phyloP scores from a whole-genome alignment of 345 rosid genomes.

The Brassica carinata region DNA sequence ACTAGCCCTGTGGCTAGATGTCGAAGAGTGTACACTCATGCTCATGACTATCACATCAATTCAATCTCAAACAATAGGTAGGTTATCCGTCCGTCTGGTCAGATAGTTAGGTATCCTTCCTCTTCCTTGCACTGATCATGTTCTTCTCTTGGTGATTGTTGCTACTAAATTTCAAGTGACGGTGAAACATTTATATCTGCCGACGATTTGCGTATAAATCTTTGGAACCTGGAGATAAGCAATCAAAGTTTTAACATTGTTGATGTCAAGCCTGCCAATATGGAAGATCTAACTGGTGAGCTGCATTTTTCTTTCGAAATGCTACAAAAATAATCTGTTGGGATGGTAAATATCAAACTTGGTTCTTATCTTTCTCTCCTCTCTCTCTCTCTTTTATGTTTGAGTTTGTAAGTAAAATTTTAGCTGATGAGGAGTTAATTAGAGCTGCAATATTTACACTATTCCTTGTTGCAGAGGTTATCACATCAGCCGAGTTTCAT shows the following conservation, averaged over 20 bases:
- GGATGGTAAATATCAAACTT: background rate
- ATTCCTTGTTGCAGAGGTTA: slow-evolving; percentile 77
- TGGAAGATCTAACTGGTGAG: slow-evolving; percentile 77
- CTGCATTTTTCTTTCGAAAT: background rate
- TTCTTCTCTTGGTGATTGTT: slow-evolving; percentile 23
- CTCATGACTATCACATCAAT: slow-evolving; percentile 86
- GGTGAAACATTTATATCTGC: slow-evolving; percentile 77
- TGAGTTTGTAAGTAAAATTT: background rate
- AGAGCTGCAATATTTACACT: slow-evolving; percentile 15
- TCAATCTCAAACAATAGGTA: slow-evolving; percentile 88
- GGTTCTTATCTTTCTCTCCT: background rate
- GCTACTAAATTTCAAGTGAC: slow-evolving; percentile 46
- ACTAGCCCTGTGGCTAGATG: slow-evolving; percentile 85
- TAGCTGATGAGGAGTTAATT: slow-evolving; percentile 8
- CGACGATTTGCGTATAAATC: slow-evolving; percentile 70
- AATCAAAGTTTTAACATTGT: slow-evolving; percentile 69
- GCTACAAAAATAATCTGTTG: slow-evolving; percentile 3
- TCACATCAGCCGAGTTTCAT: slow-evolving; percentile 97
- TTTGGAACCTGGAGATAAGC: slow-evolving; percentile 76
- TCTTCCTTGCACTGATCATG: slow-evolving; percentile 29
- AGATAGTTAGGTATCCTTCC: slow-evolving; percentile 7
- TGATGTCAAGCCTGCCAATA: slow-evolving; percentile 70
- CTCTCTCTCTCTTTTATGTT: background rate
- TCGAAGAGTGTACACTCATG: slow-evolving; percentile 97
- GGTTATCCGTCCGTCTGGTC: background rate